Conservation (phyloP, 768 basidiomycete genomes). For the Nevesoporus exiguus region DNA sequence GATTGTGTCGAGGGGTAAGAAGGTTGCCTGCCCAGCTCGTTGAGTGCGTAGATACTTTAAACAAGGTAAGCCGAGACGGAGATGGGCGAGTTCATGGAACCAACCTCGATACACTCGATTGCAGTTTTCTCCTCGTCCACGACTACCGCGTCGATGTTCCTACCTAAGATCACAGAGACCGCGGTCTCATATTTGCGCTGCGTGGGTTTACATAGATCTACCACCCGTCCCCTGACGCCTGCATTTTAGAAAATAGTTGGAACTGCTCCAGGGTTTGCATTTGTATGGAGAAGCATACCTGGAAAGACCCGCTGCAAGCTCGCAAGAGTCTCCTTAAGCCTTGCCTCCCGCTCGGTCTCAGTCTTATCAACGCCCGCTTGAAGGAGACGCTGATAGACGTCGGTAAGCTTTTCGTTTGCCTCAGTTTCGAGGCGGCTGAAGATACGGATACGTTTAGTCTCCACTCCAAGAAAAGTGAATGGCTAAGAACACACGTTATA, state of each 20-base stretch:
- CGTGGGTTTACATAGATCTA: constrained; percentile 94
- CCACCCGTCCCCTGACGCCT: constrained; percentile 91
- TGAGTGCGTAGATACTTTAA: constrained; percentile 89
- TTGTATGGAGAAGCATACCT: constrained; percentile 39
- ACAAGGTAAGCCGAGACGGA: neutral
- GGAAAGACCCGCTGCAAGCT: constrained; percentile 89
- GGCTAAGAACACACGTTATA: constrained; percentile 51
- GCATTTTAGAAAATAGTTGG: neutral
- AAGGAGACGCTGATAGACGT: constrained; percentile 76
- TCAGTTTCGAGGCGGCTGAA: constrained; percentile 85
- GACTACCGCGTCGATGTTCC: constrained; percentile 93
- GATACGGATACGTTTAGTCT: neutral
- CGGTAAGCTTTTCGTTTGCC: constrained; percentile 85
- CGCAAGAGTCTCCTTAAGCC: constrained; percentile 80
- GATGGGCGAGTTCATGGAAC: constrained; percentile 8
- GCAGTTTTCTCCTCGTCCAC: constrained; percentile 97
- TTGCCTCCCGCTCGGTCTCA: constrained; percentile 80
- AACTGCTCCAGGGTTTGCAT: neutral
- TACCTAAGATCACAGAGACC: constrained; percentile 86
- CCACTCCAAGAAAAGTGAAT: neutral
- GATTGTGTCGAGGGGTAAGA: constrained; percentile 97
- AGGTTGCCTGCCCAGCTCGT: constrained; percentile 93
- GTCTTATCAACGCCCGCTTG: constrained; percentile 88
- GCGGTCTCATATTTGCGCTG: constrained; percentile 90
- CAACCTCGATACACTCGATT: constrained; percentile 94